Percentiles rank a stretch among this genome's conserved stretches.
These are phyloP conservation scores for Eucalyptus virginea DNA, from an alignment of 345 rosid species.

Conservation along the genomic window DNA sequence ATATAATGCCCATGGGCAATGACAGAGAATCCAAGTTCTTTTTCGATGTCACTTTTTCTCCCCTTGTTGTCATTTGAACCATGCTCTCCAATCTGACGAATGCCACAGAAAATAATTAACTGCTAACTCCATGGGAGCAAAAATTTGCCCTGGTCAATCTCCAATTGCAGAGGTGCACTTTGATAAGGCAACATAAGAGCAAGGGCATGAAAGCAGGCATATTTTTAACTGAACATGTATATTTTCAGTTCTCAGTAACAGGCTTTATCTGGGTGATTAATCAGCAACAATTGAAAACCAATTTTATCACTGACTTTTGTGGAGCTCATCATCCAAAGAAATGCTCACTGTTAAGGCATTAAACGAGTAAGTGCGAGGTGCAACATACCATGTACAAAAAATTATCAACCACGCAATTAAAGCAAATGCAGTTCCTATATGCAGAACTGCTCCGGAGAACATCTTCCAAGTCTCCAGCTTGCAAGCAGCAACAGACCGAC, in stretches of 20 bases:
- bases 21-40: not conserved
- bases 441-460: constrained; percentile 59
- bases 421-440: constrained; percentile 79
- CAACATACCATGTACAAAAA: constrained; percentile 55
- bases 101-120: not conserved
- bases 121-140: not conserved
- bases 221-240: not conserved
- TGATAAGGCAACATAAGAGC: not conserved
- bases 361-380: not conserved
- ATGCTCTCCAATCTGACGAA: not conserved
- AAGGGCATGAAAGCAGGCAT: not conserved
- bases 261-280: not conserved
- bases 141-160: not conserved
- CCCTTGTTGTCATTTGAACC: not conserved
- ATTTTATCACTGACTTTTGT: not conserved
- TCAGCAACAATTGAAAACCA: not conserved
- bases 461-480: constrained; percentile 53
- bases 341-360: not conserved
- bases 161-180: not conserved
- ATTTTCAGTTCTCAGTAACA: not conserved
- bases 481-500: constrained; percentile 80
- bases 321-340: not conserved
- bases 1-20: not conserved
- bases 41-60: not conserved
- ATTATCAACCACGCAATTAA: constrained; percentile 64